Base-by-base conservation (phyloP, 2,329 filamentous ascomycete species). In the Neonectria hederae region DNA sequence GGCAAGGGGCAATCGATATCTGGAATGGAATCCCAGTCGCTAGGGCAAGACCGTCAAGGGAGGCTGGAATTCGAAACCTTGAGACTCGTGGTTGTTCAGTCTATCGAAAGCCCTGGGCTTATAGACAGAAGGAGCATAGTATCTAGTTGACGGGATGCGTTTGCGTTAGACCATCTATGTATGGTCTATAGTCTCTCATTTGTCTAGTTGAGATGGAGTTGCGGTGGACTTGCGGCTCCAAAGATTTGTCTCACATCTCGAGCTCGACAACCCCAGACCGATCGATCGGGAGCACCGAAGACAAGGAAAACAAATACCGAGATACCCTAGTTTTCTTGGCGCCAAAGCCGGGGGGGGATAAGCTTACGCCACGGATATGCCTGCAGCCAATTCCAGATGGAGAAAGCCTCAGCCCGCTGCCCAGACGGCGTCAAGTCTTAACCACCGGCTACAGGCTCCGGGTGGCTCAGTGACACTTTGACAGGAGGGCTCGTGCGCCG, bases 11-110 rank as follows among this genome's bases (percentile, higher is more conserved):
- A 26, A 19, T 45, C n/a, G 54, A 49, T 60, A 46, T 57, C 46
- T 62, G 9, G 30, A 54, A 59, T 63, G 54, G 53, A 66, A 71
- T 69, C 62, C 53, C 52, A 63, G 54, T 61, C 46, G 17, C 56
- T 49, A 52, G 62, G 42, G 65, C 69, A 54, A 72, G 24, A 28
- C 13, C 19, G 8, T 45, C 24, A 24, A 22, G 32, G 35, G 38
- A 55, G 51, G 46, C 42, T 56, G 43, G 19, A 19, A 19, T 30
- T 5, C 38, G 13, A 60, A 72, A 63, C 66, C 45, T 22, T 40
- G 42, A 54, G 45, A 54, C 55, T 32, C 13, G 21, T 49, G 21
- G 19, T n/a, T 30, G 32, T 19, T 10, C 8, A 42, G 17, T 52
- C 58, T 56, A 58, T 35, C 40, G 55, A 32, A 2, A 32, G 48